These are phyloP conservation scores for Francoa sonchifolia DNA, from an alignment of 441 rosid genomes.

Conservation along the genomic window DNA sequence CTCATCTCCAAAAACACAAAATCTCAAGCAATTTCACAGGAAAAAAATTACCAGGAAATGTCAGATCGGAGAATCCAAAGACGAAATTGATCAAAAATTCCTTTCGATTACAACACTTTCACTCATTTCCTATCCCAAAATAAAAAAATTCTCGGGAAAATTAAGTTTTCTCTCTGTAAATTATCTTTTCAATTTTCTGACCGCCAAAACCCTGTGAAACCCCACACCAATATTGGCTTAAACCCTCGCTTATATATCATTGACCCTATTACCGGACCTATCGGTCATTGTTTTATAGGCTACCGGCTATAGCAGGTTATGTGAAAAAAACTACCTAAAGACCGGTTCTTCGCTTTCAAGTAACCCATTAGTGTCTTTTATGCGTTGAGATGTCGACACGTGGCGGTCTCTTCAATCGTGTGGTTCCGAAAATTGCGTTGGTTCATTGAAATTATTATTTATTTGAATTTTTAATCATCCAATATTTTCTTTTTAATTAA, in stretches of 20 bases:
- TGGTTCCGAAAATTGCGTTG: constrained; percentile 34
- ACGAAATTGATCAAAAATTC: constrained; percentile 5
- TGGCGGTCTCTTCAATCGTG: constrained; percentile 3
- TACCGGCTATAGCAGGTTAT: constrained; percentile 29
- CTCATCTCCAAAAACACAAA: too few species aligned
- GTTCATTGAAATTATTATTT: constrained; percentile 14
- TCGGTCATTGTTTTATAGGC: constrained; percentile 16
- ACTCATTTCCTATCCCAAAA: constrained; percentile 27
- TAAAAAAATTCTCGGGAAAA: constrained; percentile 4
- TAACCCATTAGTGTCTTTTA: constrained; percentile 25
- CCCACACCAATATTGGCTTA: constrained; percentile 35
- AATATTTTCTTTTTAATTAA: not conserved
- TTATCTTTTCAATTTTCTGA: constrained; percentile 14
- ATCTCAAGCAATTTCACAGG: too few species aligned
- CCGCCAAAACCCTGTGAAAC: constrained; percentile 62
- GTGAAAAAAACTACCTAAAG: constrained; percentile 24
- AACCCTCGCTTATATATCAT: constrained; percentile 50
- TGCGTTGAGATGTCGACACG: constrained; percentile 21
- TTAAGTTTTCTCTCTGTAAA: not conserved
- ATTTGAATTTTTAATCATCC: not conserved
- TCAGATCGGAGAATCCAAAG: too few species aligned
- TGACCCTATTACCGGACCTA: constrained; percentile 32
- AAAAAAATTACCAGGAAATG: too few species aligned
- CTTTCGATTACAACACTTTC: constrained; percentile 4
- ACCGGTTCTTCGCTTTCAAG: constrained; percentile 34